A percentile compares a stretch with the other conserved stretches of the same genome.
Evolutionary conservation across 371 early-diverging fungal genomes (phyloP).

Genomic region (Saksenaea vasiformis): DNA sequence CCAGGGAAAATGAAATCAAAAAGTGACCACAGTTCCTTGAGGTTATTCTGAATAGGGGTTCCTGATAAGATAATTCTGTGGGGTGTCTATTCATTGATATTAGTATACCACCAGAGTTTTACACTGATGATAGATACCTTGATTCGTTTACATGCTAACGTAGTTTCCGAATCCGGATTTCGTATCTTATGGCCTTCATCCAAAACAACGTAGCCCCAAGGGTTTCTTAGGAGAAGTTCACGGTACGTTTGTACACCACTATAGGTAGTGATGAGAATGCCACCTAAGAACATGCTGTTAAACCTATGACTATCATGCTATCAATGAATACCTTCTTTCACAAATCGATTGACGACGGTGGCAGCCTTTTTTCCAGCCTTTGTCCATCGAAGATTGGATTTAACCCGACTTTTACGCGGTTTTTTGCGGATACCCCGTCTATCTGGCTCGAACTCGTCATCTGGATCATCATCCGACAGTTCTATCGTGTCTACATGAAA

Average conservation of each 20-base stretch:
- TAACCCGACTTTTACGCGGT: constrained; percentile 25
- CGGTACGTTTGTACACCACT: constrained; percentile 78
- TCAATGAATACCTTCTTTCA: constrained; percentile 35
- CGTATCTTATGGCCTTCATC: constrained; percentile 99
- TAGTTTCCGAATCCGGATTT: constrained; percentile 92
- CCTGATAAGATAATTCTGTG: constrained; percentile 94
- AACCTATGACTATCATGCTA: background rate
- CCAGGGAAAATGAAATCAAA: constrained; percentile 97
- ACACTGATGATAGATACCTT: constrained; percentile 30
- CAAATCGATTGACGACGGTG: constrained; percentile 34
- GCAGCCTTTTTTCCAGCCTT: constrained; percentile 42
- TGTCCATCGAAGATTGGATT: constrained; percentile 27
- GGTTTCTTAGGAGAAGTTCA: constrained; percentile 60
- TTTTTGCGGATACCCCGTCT: constrained; percentile 29
- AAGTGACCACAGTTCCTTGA: constrained; percentile 96
- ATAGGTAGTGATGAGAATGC: constrained; percentile 88
- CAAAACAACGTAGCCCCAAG: constrained; percentile 91
- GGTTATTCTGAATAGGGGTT: constrained; percentile 98
- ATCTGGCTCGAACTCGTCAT: constrained; percentile 43
- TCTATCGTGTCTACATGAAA: constrained; percentile 25
- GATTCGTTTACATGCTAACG: constrained; percentile 84
- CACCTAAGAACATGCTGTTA: constrained; percentile 51
- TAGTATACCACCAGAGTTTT: background rate
- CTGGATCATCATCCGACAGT: constrained; percentile 28
- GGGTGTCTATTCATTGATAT: constrained; percentile 57